Base-by-base conservation (phyloP, 305 asterid species). In the Fraxinus paxiana region DNA sequence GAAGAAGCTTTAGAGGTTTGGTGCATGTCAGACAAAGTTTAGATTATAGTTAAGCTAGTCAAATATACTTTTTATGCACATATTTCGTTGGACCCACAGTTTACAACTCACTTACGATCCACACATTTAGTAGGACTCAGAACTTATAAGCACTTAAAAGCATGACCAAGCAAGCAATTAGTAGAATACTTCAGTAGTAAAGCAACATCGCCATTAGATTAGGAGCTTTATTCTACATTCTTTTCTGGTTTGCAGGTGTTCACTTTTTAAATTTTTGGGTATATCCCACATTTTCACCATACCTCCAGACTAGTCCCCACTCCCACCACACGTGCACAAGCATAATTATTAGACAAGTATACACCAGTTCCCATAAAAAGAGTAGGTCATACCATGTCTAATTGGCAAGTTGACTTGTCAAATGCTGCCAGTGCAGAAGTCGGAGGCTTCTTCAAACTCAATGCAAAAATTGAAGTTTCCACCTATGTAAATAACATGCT, bases 401-500 rank as follows among this genome's bases (percentile, higher is more conserved):
- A 75, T 82, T 83, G 87, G 90, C 97, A 93, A 85, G 92, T 87
- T 2, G 84, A 86, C 28, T 82, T 83, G 74, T 88, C 96, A 77
- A 83, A 76, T 84, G 84, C 88, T 24, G 87, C 79, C 46, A 82
- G 87, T 43, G 70, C 81, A 61, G 89, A 82, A 82, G 87, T 75
- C 22, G 87, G 83, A 86, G 92, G 89, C 82, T 89, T 87, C 90
- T 90, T 94, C 83, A 87, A 78, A 88, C 95, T 91, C 87, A 90
- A 72, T 22, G 98, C 99, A 81, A 95, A 95, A 54, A 95, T 74
- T 86, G 96, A 90, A 80, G 98, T 92, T 89, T 93, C 99, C 87
- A 95, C 98, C 98, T 92, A 84, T 86, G 90, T 38, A 31, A 78
- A 46, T 56, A 74, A 76, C 78, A 81, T 34, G 77, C 82, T 82